A percentile compares a stretch with the other conserved stretches of the same genome.
Conservation (phyloP, 495 filamentous ascomycete genomes). For the Trichocladium antarcticum region DNA sequence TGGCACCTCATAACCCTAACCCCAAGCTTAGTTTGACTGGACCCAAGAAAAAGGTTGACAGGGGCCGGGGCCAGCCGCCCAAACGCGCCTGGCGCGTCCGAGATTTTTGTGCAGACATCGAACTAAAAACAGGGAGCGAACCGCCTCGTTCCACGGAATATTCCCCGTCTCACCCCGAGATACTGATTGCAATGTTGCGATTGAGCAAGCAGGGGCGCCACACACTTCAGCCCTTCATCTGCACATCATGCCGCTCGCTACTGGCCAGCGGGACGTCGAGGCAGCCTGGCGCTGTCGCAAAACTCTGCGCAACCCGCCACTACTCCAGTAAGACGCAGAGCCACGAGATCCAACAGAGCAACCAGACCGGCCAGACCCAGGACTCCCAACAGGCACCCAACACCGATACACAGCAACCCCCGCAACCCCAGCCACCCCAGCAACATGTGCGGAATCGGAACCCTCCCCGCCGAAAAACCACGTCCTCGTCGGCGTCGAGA, state of each 20-base stretch:
- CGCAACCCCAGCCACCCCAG: no score
- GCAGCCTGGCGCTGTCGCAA: neutral
- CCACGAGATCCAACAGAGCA: neutral
- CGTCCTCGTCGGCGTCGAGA: neutral
- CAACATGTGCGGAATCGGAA: no score
- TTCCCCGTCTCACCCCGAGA: neutral
- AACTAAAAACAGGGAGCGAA: neutral
- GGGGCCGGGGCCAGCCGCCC: neutral
- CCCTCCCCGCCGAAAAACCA: neutral
- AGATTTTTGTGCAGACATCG: neutral
- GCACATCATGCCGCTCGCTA: constrained; percentile 17
- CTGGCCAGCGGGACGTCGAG: constrained; percentile 2
- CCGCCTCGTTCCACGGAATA: no score
- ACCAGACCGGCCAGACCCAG: neutral
- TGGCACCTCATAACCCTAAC: neutral
- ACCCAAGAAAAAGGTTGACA: neutral
- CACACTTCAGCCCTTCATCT: constrained; percentile 12
- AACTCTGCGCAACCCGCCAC: constrained; percentile 3
- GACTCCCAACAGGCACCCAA: neutral
- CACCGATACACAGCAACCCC: neutral
- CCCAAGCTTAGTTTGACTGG: neutral
- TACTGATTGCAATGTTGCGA: constrained; percentile 13
- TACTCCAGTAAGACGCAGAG: constrained; percentile 1
- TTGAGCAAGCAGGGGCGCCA: constrained; percentile 6
- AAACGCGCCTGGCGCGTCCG: neutral